Evolutionary conservation across 2,329 filamentous ascomycete genomes (phyloP).

Genomic region (Thyridium curvatum): DNA sequence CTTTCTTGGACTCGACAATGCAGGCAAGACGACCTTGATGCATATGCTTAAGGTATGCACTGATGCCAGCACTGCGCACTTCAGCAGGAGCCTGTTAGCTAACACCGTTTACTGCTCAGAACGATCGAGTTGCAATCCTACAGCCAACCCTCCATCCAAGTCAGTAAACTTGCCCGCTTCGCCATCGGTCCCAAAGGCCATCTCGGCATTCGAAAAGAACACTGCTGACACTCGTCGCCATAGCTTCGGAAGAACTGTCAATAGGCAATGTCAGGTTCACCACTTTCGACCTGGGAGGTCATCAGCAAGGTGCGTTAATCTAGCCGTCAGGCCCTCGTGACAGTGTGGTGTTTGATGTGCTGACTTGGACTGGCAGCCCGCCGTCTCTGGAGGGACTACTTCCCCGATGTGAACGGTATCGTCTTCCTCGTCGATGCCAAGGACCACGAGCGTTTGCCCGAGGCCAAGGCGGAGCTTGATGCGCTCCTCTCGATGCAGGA

Average conservation of each 20-base stretch:
- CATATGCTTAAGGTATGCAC: constrained; percentile 85
- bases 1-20: constrained; percentile 90
- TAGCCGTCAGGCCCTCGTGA: background rate
- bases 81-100: constrained; percentile 1
- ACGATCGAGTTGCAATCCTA: constrained; percentile 86
- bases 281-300: constrained; percentile 88
- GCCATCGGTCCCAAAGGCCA: no score
- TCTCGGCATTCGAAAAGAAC: constrained; percentile 6
- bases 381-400: constrained; percentile 94
- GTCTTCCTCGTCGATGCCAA: constrained; percentile 98
- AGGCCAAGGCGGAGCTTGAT: constrained; percentile 96
- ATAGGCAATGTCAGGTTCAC: constrained; percentile 94
- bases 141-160: constrained; percentile 89
- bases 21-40: constrained; percentile 87
- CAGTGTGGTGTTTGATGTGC: no score
- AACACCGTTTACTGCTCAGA: constrained; percentile 40
- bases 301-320: constrained; percentile 68
- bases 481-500: constrained; percentile 96
- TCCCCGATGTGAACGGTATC: constrained; percentile 92
- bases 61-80: constrained; percentile 20
- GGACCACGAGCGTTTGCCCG: constrained; percentile 87
- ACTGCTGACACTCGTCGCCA: constrained; percentile 9
- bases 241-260: constrained; percentile 83
- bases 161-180: constrained; percentile 35
- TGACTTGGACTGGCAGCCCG: constrained; percentile 50